These are phyloP conservation scores for Neoboletus subvelutipes DNA, from an alignment of 768 basidiomycete genomes.

Conservation along the genomic window DNA sequence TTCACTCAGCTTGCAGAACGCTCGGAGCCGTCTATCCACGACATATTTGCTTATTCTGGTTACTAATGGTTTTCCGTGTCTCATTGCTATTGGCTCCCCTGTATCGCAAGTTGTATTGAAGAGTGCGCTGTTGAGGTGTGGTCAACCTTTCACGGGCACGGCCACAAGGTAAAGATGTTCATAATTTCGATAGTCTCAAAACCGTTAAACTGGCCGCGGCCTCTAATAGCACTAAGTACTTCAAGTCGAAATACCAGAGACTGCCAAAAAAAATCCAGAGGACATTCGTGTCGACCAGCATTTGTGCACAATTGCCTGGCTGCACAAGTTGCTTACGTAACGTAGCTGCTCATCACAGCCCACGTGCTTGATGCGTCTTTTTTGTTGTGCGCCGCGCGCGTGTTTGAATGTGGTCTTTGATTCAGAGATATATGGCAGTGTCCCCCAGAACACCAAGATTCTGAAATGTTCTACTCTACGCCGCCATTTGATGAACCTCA, in stretches of 20 bases:
- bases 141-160: not conserved
- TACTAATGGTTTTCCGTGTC: not conserved
- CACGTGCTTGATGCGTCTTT: constrained; percentile 6
- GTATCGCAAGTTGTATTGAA: not conserved
- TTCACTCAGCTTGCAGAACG: not conserved
- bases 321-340: not conserved
- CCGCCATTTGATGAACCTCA: constrained; percentile 1
- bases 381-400: not conserved
- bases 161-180: not conserved
- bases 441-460: not conserved
- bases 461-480: constrained; percentile 12
- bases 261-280: too few relatives aligned
- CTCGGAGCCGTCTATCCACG: not conserved
- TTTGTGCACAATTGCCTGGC: too few relatives aligned
- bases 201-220: not conserved
- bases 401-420: not conserved
- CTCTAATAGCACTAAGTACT: too few relatives aligned
- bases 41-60: not conserved
- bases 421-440: not conserved
- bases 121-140: not conserved
- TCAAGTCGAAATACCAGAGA: not conserved
- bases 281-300: too few relatives aligned
- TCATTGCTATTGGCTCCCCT: too few relatives aligned
- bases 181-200: not conserved
- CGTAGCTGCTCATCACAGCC: not conserved